Evolutionary conservation across 139 green algal species (phyloP).

Genomic region (Helicosporidium sp.): DNA sequence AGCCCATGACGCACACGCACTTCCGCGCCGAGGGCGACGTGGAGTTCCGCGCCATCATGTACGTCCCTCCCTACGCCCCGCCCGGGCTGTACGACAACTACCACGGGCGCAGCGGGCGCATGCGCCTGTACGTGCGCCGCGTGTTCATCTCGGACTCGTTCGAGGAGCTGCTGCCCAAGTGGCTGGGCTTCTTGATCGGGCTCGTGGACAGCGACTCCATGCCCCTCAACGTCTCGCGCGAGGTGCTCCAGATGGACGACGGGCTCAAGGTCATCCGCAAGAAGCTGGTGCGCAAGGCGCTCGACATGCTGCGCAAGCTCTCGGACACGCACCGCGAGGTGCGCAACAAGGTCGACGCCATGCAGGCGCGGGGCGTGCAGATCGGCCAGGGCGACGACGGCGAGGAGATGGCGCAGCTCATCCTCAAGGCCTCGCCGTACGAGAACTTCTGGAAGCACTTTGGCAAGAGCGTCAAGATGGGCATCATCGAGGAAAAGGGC

Average conservation of each 20-base stretch:
- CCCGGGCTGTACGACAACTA: slow-evolving; percentile 62
- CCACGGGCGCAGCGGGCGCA: slow-evolving; percentile 45
- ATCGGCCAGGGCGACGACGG: slow-evolving; percentile 16
- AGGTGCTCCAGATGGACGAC: slow-evolving; percentile 81
- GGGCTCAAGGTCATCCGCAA: slow-evolving; percentile 96
- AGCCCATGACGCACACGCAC: slow-evolving; percentile 63
- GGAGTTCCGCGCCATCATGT: slow-evolving; percentile 92
- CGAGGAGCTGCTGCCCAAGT: slow-evolving; percentile 80
- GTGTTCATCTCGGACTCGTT: slow-evolving; percentile 89
- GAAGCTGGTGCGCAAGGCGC: slow-evolving; percentile 79
- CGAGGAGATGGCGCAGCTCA: slow-evolving; percentile 4
- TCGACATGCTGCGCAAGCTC: slow-evolving; percentile 85
- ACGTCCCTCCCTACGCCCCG: slow-evolving; percentile 38
- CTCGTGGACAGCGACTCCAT: slow-evolving; percentile 94
- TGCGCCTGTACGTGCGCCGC: slow-evolving; percentile 87
- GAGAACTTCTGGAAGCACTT: slow-evolving; percentile 77
- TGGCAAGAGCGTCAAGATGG: slow-evolving; percentile 83
- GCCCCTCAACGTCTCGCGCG: slow-evolving; percentile 75
- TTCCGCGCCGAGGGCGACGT: slow-evolving; percentile 96
- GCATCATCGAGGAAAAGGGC: slow-evolving; percentile 81
- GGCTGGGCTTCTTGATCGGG: slow-evolving; percentile 63
- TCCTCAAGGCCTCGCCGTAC: slow-evolving; percentile 34
- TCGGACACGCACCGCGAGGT: slow-evolving; percentile 50
- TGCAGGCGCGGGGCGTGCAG: slow-evolving; percentile 7
- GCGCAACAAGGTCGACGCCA: slow-evolving; percentile 1